Base-by-base conservation (phyloP, 352 stramenopile species). In the Pilasporangium apinafurcum region DNA sequence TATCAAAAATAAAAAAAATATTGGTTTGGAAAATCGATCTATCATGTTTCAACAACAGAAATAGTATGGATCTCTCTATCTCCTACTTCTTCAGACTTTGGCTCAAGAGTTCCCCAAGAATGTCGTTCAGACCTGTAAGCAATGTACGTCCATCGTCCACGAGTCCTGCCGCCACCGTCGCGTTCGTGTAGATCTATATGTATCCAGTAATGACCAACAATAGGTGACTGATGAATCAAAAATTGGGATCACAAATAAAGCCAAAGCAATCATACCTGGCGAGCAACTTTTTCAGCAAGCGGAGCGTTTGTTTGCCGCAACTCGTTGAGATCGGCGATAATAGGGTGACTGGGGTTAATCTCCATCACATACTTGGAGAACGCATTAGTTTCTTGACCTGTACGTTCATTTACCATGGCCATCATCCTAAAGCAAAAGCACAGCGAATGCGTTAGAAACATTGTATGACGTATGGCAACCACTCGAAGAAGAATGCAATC, bases 131-230 rank as follows among this genome's bases (percentile, higher is more conserved):
- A 17, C 92, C 84, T 14, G 93, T 92, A 18, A 99, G 77, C 84
- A 99, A 98, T 43, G 88, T 92, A 37, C 96, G 82, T 28, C 92
- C 85, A 61, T 99, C 97, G 59, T 99, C 96, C 43, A 99, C 67
- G 29, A 99, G 74, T 3, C 97, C 97, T 29, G 97, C 97, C 10
- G 95, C 95, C n/a, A 99, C 81, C 22, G 98, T 86, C 38, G 94
- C 95, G 68, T 99, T 99, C 56, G 98, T 97, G 61, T 98, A 98
- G 33, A 99, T 80, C 81, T 99, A 87, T 53, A 91, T 59, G 9
- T 12, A 64, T 66, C 12, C 86, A 36, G 48, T 25, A 16, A 65
- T 34, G 0, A 53, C 17, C n/a, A 51, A 14, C 2, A 32, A 31
- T 59, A 40, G 10, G 6, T 3, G 28, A 38, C 8, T 20, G 13